phyloP scores from a whole-genome alignment of 768 basidiomycete species.

The Boletus pseudopeckii region DNA sequence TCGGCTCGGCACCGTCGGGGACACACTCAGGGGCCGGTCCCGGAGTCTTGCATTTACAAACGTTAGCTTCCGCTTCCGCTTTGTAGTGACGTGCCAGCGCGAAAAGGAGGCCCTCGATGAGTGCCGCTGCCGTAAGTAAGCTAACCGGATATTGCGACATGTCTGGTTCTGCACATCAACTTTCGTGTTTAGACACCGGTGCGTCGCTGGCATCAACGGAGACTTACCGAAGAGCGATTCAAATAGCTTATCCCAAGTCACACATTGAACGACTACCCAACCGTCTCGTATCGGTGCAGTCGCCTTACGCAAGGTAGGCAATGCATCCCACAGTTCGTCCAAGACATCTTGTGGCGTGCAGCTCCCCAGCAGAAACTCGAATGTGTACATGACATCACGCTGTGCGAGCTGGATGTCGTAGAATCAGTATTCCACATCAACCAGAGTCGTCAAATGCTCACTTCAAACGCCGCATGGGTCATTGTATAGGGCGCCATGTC shows the following conservation, averaged over 20 bases:
- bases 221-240: constrained; percentile 37
- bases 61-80: constrained; percentile 20
- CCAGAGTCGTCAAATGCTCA: constrained; percentile 14
- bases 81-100: constrained; percentile 39
- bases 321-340: constrained; percentile 55
- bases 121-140: constrained; percentile 49
- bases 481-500: constrained; percentile 46
- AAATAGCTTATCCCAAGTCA: constrained; percentile 52
- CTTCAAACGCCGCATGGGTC: constrained; percentile 53
- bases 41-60: constrained; percentile 4
- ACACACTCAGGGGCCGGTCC: neutral
- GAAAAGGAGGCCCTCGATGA: constrained; percentile 44
- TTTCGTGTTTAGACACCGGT: neutral
- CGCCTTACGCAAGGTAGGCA: constrained; percentile 48
- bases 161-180: constrained; percentile 43
- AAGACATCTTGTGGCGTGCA: constrained; percentile 51
- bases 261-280: constrained; percentile 45
- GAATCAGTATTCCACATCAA: neutral
- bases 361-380: constrained; percentile 48
- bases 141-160: constrained; percentile 51
- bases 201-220: neutral
- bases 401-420: constrained; percentile 44
- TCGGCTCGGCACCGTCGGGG: neutral
- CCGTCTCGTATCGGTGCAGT: constrained; percentile 34
- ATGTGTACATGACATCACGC: constrained; percentile 47